Evolutionary conservation across 805 yeast genomes (phyloP), one percentile per base, ranked within the genome.

Genomic region (Saturnispora sekii): DNA sequence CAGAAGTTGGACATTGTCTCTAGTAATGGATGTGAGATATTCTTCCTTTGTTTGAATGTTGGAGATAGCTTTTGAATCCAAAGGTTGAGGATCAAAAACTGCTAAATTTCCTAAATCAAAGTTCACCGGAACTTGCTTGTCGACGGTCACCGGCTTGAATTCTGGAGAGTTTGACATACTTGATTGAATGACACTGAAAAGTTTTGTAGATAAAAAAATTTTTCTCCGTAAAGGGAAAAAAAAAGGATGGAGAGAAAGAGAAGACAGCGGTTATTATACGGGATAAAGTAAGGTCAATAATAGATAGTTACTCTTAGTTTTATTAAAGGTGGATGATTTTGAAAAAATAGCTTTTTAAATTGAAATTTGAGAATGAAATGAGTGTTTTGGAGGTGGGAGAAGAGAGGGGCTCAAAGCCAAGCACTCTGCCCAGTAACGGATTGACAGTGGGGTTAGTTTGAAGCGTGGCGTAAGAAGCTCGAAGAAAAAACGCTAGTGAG

Each of bases 21-120:
- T 79, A 32, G 96, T 78, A 15, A 77, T 68, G 5, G 74, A 66
- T 43, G 72, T 69, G 48, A 93, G 66, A 49, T 81, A 74, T 40
- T 67, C 73, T 61, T 88, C 95, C 56, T 76, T 77, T 37, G 72
- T 68, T 34, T 59, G 58, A 15, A 73, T 70, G 54, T 81, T 74
- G 4, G 71, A 66, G 41, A 86, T 65, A 52, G 76, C 70, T 12
- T 68, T 67, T 35, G 71, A 69, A 52, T 85, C 94, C 52, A 90
- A 65, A 16, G 96, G 95, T 62, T 87, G 89, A 32, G 89, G 71
- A 64, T 90, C 97, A 59, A 86, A 89, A 2, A 84, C 85, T 5
- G 96, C 83, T 45, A 93, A 72, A 63, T 90, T 84, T 32, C 98
- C 98, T 50, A 90, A 68, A 62, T 93, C 98, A 60, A 75, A 90